A percentile compares a stretch with the other conserved stretches of the same genome.
These are phyloP conservation scores for Niebla homalea DNA, from an alignment of 495 filamentous ascomycete species.

Conservation along the genomic window DNA sequence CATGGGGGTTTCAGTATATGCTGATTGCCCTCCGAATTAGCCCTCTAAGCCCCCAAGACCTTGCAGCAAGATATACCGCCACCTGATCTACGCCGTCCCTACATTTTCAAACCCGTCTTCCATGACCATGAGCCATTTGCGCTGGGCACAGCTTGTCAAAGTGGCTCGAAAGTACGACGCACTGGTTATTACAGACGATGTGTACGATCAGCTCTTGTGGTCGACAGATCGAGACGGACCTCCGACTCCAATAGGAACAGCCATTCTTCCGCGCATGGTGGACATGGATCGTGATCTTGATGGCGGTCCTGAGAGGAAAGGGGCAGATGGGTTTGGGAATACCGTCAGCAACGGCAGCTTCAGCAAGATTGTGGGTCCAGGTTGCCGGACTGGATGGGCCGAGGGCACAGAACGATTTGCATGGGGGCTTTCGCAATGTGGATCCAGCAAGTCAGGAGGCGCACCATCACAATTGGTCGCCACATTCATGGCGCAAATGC, in stretches of 20 bases:
- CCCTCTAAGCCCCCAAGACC: constrained; percentile 29
- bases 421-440: constrained; percentile 52
- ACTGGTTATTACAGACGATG: constrained; percentile 72
- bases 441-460: constrained; percentile 58
- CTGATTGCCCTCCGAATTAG: constrained; percentile 11
- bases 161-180: constrained; percentile 64
- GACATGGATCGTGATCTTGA: constrained; percentile 59
- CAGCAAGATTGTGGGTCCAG: constrained; percentile 72
- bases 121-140: constrained; percentile 51
- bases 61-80: constrained; percentile 59
- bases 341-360: constrained; percentile 71
- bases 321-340: constrained; percentile 50
- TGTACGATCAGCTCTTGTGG: constrained; percentile 84
- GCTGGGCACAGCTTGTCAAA: constrained; percentile 47
- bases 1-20: background rate
- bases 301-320: constrained; percentile 30
- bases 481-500: constrained; percentile 46
- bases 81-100: constrained; percentile 73
- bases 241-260: constrained; percentile 21
- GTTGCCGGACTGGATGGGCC: constrained; percentile 67
- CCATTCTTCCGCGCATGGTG: constrained; percentile 53
- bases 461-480: constrained; percentile 60
- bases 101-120: constrained; percentile 74
- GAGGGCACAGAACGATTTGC: constrained; percentile 58
- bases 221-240: constrained; percentile 24